Percentiles rank a stretch among this genome's conserved stretches.
phyloP scores from a whole-genome alignment of 2,329 filamentous ascomycete genomes.

The Samsoniella hepiali region DNA sequence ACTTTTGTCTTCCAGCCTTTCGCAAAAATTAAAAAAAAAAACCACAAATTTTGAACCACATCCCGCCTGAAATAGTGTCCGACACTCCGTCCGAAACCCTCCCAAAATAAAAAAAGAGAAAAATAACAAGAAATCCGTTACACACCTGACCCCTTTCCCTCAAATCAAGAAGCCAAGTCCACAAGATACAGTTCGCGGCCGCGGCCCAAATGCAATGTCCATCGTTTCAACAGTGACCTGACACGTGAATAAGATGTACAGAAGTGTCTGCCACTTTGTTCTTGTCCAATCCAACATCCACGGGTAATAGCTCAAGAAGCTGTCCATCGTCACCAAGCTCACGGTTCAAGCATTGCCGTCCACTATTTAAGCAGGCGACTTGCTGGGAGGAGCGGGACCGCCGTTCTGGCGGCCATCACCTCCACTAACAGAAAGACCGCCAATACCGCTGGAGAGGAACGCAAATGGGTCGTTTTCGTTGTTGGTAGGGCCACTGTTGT shows the following conservation, averaged over 20 bases:
- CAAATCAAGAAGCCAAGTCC: slow-evolving; percentile 41
- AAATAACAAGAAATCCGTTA: slow-evolving; percentile 30
- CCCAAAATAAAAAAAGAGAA: slow-evolving; percentile 26
- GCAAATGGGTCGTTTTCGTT: slow-evolving; percentile 73
- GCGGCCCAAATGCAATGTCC: slow-evolving; percentile 30
- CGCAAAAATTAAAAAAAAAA: slow-evolving; percentile 19
- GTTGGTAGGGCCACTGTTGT: slow-evolving; percentile 56
- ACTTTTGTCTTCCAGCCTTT: slow-evolving; percentile 41
- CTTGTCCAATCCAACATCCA: slow-evolving; percentile 11
- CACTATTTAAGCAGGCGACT: slow-evolving; percentile 53
- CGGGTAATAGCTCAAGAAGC: background rate
- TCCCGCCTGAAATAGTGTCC: slow-evolving; percentile 36
- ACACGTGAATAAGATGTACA: slow-evolving; percentile 14
- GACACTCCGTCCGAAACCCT: slow-evolving; percentile 38
- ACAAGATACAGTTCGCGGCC: slow-evolving; percentile 31
- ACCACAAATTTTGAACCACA: slow-evolving; percentile 26
- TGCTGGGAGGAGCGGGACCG: slow-evolving; percentile 52
- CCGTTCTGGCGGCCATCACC: slow-evolving; percentile 63
- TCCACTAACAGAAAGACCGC: slow-evolving; percentile 67
- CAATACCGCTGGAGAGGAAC: slow-evolving; percentile 72
- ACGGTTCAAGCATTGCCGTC: background rate
- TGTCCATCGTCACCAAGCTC: background rate
- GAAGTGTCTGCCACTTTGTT: slow-evolving; percentile 2
- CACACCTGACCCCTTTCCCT: slow-evolving; percentile 36
- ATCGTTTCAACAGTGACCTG: slow-evolving; percentile 37